phyloP scores from a whole-genome alignment of 2,329 filamentous ascomycete species.

The Diaporthe nobilis region DNA sequence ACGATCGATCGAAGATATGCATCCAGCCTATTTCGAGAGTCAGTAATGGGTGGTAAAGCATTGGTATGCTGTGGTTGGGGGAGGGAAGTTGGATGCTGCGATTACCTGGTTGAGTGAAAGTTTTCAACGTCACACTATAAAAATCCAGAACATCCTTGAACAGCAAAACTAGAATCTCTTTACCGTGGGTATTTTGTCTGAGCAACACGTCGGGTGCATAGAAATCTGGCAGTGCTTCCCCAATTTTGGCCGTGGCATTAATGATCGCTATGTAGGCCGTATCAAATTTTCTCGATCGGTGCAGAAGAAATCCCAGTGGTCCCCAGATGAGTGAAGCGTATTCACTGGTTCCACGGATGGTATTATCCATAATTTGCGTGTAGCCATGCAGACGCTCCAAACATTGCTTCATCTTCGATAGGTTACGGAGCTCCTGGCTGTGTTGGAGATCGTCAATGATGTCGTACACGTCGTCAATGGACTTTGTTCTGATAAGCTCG shows the following conservation, averaged over 20 bases:
- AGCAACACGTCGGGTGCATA: neutral
- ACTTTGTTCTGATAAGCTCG: neutral
- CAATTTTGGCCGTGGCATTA: neutral
- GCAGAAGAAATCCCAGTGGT: conserved; percentile 7
- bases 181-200: neutral
- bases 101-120: conserved; percentile 9
- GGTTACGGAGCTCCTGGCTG: neutral
- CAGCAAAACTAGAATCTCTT: neutral
- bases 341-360: neutral
- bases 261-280: neutral
- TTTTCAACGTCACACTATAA: neutral
- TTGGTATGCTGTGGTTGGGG: no score
- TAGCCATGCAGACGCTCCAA: neutral
- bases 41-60: no score
- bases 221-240: conserved; percentile 11
- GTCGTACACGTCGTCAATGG: neutral
- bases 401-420: neutral
- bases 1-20: conserved; percentile 3
- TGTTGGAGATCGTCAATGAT: neutral
- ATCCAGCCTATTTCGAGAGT: neutral
- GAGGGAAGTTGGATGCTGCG: neutral
- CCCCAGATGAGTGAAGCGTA: neutral
- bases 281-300: neutral
- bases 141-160: conserved; percentile 1
- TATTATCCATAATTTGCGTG: neutral